phyloP scores from a whole-genome alignment of 2,329 filamentous ascomycete species.

The Amylocarpus encephaloides region DNA sequence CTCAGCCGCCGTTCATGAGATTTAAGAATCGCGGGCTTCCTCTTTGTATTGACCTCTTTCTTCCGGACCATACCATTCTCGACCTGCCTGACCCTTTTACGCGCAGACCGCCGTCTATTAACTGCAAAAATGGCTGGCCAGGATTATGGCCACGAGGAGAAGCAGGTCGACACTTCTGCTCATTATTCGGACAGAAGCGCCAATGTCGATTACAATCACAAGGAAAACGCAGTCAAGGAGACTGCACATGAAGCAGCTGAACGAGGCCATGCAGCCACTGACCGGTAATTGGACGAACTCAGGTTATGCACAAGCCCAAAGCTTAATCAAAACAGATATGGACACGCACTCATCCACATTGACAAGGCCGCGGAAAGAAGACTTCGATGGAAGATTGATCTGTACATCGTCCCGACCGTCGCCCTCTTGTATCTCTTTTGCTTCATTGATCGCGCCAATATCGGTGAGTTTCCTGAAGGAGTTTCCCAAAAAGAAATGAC shows the following conservation, averaged over 20 bases:
- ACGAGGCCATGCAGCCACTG: slow-evolving; percentile 25
- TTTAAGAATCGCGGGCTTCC: no score
- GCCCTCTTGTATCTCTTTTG: slow-evolving; percentile 64
- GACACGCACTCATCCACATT: slow-evolving; percentile 45
- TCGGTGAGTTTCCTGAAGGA: slow-evolving; percentile 42
- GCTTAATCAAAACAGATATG: slow-evolving; percentile 32
- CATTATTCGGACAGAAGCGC: slow-evolving; percentile 4
- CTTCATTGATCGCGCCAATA: slow-evolving; percentile 70
- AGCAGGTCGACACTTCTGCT: not conserved
- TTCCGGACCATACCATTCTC: no score
- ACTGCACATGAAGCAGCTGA: slow-evolving; percentile 25
- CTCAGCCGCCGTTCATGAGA: no score
- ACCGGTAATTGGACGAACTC: slow-evolving; percentile 16
- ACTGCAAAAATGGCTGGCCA: not conserved
- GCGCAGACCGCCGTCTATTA: no score
- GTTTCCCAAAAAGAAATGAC: not conserved
- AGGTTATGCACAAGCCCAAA: not conserved
- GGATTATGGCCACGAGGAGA: slow-evolving; percentile 1
- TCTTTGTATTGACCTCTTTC: no score
- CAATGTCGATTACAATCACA: not conserved
- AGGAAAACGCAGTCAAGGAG: slow-evolving; percentile 13
- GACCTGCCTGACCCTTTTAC: no score
- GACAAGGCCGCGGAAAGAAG: slow-evolving; percentile 51
- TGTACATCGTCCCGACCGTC: slow-evolving; percentile 60
- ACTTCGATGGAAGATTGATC: slow-evolving; percentile 58